Evolutionary conservation across 805 yeast species (phyloP).

Genomic region (Nakazawaea ernobii): DNA sequence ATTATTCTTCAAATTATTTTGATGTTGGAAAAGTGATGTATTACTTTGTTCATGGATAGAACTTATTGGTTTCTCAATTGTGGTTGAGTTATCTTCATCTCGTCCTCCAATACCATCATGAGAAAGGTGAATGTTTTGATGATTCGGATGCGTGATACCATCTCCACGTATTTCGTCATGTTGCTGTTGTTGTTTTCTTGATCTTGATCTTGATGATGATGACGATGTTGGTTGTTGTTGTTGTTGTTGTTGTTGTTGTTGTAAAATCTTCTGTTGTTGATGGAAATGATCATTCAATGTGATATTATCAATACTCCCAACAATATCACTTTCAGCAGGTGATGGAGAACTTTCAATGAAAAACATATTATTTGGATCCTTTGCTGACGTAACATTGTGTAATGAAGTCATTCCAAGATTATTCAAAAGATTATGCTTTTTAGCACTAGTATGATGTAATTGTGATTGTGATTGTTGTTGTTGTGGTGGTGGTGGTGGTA

Average conservation of each 20-base stretch:
- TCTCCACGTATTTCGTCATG: neutral
- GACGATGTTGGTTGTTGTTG: neutral
- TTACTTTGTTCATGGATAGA: slow-evolving; percentile 1
- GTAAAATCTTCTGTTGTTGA: too few relatives aligned
- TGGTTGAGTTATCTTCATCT: neutral
- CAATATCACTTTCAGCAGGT: slow-evolving; percentile 16
- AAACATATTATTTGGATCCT: slow-evolving; percentile 20
- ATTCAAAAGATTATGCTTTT: slow-evolving; percentile 4
- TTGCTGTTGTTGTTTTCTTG: neutral
- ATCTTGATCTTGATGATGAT: neutral
- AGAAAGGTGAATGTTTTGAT: neutral
- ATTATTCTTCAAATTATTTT: neutral
- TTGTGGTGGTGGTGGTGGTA: neutral
- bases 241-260: neutral
- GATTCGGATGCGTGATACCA: slow-evolving; percentile 11
- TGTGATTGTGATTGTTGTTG: neutral
- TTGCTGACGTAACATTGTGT: neutral
- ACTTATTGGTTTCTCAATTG: neutral
- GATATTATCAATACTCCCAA: slow-evolving; percentile 13
- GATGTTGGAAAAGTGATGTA: slow-evolving; percentile 12
- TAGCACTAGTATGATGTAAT: neutral
- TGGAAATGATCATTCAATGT: slow-evolving; percentile 3
- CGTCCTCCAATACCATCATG: neutral
- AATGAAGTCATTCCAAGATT: slow-evolving; percentile 10
- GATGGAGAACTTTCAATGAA: slow-evolving; percentile 27